A percentile compares a stretch with the other conserved stretches of the same genome.
Conservation (phyloP, 2,329 filamentous ascomycete species). For the Fusarium odoratissimum region DNA sequence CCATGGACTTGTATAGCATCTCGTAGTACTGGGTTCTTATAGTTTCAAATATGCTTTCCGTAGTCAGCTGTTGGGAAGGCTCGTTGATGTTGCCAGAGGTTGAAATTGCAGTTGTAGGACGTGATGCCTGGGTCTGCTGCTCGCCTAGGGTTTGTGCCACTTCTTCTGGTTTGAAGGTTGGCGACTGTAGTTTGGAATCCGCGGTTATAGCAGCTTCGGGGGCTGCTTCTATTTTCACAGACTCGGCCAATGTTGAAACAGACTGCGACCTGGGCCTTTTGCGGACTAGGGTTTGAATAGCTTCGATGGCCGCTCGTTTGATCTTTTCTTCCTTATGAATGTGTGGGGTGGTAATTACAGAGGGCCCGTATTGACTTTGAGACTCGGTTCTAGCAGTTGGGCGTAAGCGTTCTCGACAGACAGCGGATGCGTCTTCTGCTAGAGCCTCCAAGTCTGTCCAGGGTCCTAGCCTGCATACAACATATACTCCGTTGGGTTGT, state of each 20-base stretch:
- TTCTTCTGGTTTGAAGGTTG: slow-evolving; percentile 33
- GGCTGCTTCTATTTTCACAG: slow-evolving; percentile 29
- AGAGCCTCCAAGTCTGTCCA: slow-evolving; percentile 73
- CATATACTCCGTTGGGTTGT: slow-evolving; percentile 70
- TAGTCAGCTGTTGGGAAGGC: slow-evolving; percentile 52
- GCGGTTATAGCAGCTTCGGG: slow-evolving; percentile 20
- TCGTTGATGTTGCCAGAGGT: slow-evolving; percentile 9
- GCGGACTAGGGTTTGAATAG: slow-evolving; percentile 70
- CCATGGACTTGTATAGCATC: slow-evolving; percentile 72
- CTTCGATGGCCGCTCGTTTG: slow-evolving; percentile 70
- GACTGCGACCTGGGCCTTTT: slow-evolving; percentile 61
- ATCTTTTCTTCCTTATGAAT: slow-evolving; percentile 64
- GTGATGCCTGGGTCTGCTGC: not conserved
- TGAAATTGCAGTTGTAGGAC: not conserved
- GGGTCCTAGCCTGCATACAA: slow-evolving; percentile 73
- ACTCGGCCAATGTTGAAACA: slow-evolving; percentile 51
- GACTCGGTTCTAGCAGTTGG: slow-evolving; percentile 30
- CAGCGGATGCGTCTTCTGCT: slow-evolving; percentile 58
- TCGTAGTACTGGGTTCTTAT: slow-evolving; percentile 70
- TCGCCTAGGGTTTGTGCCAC: not conserved
- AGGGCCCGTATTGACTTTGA: slow-evolving; percentile 32
- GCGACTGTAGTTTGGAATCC: slow-evolving; percentile 38
- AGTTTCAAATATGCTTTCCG: slow-evolving; percentile 67
- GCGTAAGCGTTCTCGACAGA: slow-evolving; percentile 48
- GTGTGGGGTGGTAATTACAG: slow-evolving; percentile 56